A percentile compares a stretch with the other conserved stretches of the same genome.
Evolutionary conservation across 2,329 filamentous ascomycete genomes (phyloP).

Genomic region (Ramularia collo-cygni): DNA sequence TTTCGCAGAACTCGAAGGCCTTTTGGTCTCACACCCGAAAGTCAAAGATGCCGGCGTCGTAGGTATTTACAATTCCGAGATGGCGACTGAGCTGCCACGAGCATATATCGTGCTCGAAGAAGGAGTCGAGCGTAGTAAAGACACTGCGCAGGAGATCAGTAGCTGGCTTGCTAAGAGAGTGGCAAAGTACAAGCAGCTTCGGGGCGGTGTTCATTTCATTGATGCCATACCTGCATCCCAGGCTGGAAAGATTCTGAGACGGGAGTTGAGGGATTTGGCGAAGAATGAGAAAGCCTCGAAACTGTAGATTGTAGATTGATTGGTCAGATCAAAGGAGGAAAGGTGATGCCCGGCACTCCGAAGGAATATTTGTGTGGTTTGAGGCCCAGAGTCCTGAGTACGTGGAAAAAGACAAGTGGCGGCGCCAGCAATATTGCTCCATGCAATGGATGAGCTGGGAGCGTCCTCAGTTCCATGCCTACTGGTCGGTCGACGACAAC

Average conservation of each 20-base stretch:
- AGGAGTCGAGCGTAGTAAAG: background rate
- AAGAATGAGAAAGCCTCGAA: constrained; percentile 35
- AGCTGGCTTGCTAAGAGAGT: constrained; percentile 39
- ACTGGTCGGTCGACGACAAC: too few species aligned
- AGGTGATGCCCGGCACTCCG: too few species aligned
- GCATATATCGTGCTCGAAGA: constrained; percentile 33
- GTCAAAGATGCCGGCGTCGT: constrained; percentile 54
- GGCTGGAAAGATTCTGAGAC: constrained; percentile 42
- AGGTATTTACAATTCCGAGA: constrained; percentile 53
- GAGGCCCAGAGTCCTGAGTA: too few species aligned
- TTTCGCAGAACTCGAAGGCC: constrained; percentile 38
- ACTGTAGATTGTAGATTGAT: constrained; percentile 37
- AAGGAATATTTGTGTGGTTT: too few species aligned
- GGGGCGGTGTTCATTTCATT: constrained; percentile 41
- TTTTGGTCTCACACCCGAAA: constrained; percentile 41
- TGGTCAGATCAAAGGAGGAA: too few species aligned
- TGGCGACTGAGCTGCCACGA: constrained; percentile 41
- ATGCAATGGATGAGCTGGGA: too few species aligned
- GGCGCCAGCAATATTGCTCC: too few species aligned
- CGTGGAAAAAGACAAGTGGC: too few species aligned
- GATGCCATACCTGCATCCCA: constrained; percentile 43
- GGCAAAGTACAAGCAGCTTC: constrained; percentile 41
- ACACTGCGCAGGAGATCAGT: constrained; percentile 34
- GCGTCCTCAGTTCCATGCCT: too few species aligned
- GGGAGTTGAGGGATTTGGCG: constrained; percentile 38